Evolutionary conservation across 768 basidiomycete species (phyloP).

Genomic region (Collybiopsis confluens): DNA sequence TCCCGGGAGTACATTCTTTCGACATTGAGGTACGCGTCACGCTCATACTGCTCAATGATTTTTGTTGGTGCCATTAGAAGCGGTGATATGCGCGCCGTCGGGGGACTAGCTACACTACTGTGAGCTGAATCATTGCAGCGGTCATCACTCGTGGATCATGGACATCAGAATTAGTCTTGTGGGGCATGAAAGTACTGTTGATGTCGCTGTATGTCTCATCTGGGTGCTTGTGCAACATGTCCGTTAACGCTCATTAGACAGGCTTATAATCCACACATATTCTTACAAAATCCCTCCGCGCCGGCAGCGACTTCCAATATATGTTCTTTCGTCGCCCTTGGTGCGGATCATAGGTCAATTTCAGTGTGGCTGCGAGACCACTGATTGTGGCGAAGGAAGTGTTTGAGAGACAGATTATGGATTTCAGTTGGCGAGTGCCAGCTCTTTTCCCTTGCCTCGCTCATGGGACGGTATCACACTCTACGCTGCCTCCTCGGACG

Average conservation of each 20-base stretch:
- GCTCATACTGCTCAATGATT: too few species aligned
- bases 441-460: constrained; percentile 1
- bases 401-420: constrained; percentile 92
- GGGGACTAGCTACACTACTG: too few species aligned
- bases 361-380: constrained; percentile 92
- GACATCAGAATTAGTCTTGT: constrained; percentile 93
- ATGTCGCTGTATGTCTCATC: constrained; percentile 77
- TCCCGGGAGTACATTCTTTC: constrained; percentile 95
- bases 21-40: constrained; percentile 83
- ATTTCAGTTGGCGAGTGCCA: constrained; percentile 79
- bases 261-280: constrained; percentile 94
- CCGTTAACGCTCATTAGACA: constrained; percentile 22
- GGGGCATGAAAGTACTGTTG: constrained; percentile 95
- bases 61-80: too few species aligned
- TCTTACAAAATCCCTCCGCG: constrained; percentile 67
- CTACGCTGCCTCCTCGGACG: constrained; percentile 94
- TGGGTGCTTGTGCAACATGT: neutral
- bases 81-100: too few species aligned
- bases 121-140: constrained; percentile 95
- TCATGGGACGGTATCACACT: constrained; percentile 85
- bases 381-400: constrained; percentile 91
- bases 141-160: constrained; percentile 88
- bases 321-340: constrained; percentile 89
- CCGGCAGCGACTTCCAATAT: constrained; percentile 78
- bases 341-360: constrained; percentile 89